Evolutionary conservation across 164 flowering plant species (phyloP).

Genomic region (Protea cynaroides): DNA sequence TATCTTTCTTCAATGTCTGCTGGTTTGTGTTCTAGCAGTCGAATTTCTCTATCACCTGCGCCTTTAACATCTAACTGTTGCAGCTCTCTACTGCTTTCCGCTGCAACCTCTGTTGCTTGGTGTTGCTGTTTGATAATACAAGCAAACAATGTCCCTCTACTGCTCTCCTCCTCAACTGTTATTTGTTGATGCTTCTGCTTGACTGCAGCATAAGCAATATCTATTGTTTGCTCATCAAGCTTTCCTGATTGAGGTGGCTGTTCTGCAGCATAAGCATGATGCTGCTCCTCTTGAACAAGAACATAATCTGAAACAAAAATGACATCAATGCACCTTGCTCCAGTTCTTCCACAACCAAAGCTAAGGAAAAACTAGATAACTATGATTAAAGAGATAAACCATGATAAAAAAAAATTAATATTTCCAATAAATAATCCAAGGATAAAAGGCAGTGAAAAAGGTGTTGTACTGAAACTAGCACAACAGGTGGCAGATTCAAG

Average conservation of each 20-base stretch:
- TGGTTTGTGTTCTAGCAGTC: no score
- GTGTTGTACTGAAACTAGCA: no score
- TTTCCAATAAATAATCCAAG: no score
- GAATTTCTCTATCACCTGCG: background rate
- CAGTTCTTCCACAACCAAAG: background rate
- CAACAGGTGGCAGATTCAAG: no score
- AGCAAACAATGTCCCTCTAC: background rate
- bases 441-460: no score
- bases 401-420: no score
- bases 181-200: background rate
- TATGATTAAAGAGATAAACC: no score
- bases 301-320: background rate
- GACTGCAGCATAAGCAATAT: background rate
- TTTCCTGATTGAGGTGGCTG: background rate
- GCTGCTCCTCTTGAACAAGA: background rate
- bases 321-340: background rate
- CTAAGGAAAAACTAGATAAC: no score
- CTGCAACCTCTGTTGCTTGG: background rate
- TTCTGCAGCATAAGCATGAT: background rate
- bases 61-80: background rate
- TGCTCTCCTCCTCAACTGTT: background rate
- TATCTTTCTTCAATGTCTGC: no score
- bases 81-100: background rate
- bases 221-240: background rate
- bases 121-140: no score